Percentiles rank a stretch among this genome's conserved stretches.
Conservation (phyloP, 495 filamentous ascomycete genomes). For the Opeltia flavorubescens region DNA sequence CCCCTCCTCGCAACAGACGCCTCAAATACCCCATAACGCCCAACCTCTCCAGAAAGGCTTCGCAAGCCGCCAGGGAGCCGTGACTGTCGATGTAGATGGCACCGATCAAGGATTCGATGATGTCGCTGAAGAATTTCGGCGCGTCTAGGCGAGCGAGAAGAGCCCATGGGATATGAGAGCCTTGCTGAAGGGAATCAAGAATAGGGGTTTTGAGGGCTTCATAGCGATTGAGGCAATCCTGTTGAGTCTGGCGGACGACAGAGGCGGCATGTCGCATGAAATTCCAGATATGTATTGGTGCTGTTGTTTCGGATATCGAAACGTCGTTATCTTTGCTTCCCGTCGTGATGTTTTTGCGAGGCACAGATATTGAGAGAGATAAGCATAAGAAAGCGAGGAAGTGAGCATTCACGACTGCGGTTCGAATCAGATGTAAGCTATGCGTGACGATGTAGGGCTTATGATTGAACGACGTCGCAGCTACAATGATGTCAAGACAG, state of each 20-base stretch:
- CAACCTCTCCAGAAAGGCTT: conserved; percentile 41
- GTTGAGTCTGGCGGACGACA: conserved; percentile 28
- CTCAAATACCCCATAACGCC: conserved; percentile 52
- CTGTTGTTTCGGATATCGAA: conserved; percentile 2
- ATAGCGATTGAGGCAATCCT: conserved; percentile 34
- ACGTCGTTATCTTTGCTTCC: conserved; percentile 9
- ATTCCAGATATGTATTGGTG: conserved; percentile 40
- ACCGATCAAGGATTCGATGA: conserved; percentile 69
- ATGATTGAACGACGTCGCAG: conserved; percentile 34
- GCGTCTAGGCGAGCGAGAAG: conserved; percentile 47
- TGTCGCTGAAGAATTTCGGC: conserved; percentile 75
- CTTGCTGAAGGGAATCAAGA: conserved; percentile 28
- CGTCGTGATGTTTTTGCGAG: conserved; percentile 10
- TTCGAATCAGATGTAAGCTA: conserved; percentile 57
- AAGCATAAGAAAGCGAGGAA: conserved; percentile 81
- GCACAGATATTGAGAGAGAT: conserved; percentile 18
- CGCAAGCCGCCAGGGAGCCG: conserved; percentile 43
- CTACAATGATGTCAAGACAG: conserved; percentile 67
- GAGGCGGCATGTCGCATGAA: conserved; percentile 48
- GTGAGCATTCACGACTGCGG: conserved; percentile 68
- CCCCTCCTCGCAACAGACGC: conserved; percentile 40
- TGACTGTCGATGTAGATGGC: conserved; percentile 73
- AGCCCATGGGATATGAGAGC: conserved; percentile 57
- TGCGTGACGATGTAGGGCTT: conserved; percentile 37
- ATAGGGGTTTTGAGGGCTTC: conserved; percentile 34